Conservation (phyloP, 225 moss, liverwort and hornwort genomes). For the Lunularia cruciata region DNA sequence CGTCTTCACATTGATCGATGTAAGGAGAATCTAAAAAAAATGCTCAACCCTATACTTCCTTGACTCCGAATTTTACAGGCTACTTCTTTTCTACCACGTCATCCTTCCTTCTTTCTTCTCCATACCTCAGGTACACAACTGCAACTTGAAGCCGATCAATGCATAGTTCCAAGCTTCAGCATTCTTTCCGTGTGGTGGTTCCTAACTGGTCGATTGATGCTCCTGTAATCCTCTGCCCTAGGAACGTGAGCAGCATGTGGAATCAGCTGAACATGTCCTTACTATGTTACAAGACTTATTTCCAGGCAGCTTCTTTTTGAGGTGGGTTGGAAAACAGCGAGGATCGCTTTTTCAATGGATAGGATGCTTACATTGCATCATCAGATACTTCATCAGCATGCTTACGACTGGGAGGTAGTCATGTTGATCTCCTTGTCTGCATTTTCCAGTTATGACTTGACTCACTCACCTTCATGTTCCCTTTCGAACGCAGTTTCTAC, state of each 20-base stretch:
- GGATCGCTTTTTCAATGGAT: neutral
- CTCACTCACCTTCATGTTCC: neutral
- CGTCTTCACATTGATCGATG: too few species aligned
- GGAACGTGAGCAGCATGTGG: conserved; percentile 90
- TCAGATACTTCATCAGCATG: too few species aligned
- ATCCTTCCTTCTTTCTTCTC: conserved; percentile 93
- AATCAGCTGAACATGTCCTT: conserved; percentile 72
- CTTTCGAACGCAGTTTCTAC: conserved; percentile 72
- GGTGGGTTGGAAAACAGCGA: conserved; percentile 37
- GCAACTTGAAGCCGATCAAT: neutral
- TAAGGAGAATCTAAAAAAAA: too few species aligned
- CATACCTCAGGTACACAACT: conserved; percentile 76
- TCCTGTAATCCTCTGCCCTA: conserved; percentile 22
- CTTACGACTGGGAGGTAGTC: too few species aligned
- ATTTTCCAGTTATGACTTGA: neutral
- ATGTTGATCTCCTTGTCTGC: too few species aligned
- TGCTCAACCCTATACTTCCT: neutral
- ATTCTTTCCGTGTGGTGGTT: neutral
- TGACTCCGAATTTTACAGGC: conserved; percentile 39
- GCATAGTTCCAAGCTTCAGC: neutral
- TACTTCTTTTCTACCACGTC: conserved; percentile 86
- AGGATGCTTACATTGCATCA: too few species aligned
- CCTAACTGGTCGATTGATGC: too few species aligned
- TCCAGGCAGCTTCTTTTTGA: conserved; percentile 83
- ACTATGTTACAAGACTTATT: conserved; percentile 58